Percentiles rank a stretch among this genome's conserved stretches.
Evolutionary conservation across 1,139 yeast genomes (phyloP).

Genomic region (Candida mesenterica): DNA sequence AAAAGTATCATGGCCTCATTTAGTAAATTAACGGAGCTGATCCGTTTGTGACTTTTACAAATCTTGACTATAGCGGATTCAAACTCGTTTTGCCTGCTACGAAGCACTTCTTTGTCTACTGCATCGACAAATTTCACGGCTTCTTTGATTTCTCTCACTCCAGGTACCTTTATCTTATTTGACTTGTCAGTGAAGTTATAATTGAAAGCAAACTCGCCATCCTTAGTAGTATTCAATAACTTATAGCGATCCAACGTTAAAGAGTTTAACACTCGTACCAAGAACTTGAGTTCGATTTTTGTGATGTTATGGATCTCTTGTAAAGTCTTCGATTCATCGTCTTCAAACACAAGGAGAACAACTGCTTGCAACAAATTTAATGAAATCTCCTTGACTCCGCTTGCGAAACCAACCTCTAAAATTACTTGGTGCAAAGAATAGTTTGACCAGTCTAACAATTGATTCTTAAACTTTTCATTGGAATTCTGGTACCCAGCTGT

Average conservation of each 20-base stretch:
- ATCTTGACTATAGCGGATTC: slow-evolving; percentile 29
- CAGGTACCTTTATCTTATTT: slow-evolving; percentile 31
- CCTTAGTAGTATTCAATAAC: slow-evolving; percentile 17
- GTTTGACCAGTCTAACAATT: slow-evolving; percentile 23
- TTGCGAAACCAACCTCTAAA: slow-evolving; percentile 26
- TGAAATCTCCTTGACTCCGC: slow-evolving; percentile 33
- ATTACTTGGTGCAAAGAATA: slow-evolving; percentile 34
- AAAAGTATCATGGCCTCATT: slow-evolving; percentile 22
- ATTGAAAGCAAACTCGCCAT: slow-evolving; percentile 23
- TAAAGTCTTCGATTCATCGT: slow-evolving; percentile 17
- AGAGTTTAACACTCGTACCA: slow-evolving; percentile 29
- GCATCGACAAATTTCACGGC: slow-evolving; percentile 1
- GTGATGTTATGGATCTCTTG: slow-evolving; percentile 22
- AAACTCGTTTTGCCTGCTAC: slow-evolving; percentile 30
- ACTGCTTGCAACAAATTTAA: slow-evolving; percentile 42
- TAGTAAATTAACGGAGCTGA: slow-evolving; percentile 26
- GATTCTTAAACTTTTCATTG: slow-evolving; percentile 15
- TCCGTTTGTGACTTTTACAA: slow-evolving; percentile 29
- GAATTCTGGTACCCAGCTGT: slow-evolving; percentile 12
- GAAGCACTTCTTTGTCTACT: slow-evolving; percentile 7
- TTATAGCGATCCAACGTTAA: slow-evolving; percentile 30
- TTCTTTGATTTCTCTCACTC: slow-evolving; percentile 25
- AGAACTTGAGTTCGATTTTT: slow-evolving; percentile 26
- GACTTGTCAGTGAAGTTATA: slow-evolving; percentile 28
- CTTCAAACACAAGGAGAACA: slow-evolving; percentile 32